These are phyloP conservation scores for Solanum etuberosum DNA, from an alignment of 257 asterid genomes.

Conservation along the genomic window DNA sequence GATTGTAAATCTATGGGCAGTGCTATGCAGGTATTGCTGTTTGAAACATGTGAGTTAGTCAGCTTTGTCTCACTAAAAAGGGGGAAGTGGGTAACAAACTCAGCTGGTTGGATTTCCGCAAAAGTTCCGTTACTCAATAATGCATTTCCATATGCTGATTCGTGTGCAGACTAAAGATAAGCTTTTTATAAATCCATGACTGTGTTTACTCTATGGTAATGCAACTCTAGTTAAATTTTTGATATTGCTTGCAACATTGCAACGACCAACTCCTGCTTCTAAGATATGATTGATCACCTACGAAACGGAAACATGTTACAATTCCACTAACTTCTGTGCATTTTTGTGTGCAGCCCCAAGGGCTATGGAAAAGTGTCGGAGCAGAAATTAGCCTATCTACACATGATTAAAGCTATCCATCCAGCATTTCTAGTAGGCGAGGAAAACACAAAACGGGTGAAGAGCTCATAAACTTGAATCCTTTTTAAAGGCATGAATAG, in stretches of 20 bases:
- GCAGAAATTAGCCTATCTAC: conserved; percentile 21
- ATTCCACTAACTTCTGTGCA: not conserved
- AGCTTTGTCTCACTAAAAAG: not conserved
- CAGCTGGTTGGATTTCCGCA: not conserved
- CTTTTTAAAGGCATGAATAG: not conserved
- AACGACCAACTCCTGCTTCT: not conserved
- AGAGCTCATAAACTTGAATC: not conserved
- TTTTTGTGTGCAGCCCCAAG: conserved; percentile 32
- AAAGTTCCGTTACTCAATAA: not conserved
- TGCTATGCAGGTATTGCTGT: not conserved
- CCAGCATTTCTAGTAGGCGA: not conserved
- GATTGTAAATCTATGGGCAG: not conserved
- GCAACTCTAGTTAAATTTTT: not conserved
- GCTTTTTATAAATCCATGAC: not conserved
- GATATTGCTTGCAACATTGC: not conserved
- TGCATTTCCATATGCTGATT: not conserved
- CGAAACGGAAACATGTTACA: not conserved
- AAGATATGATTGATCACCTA: not conserved
- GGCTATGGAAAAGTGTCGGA: conserved; percentile 29
- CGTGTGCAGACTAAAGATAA: not conserved
- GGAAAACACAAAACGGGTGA: not conserved
- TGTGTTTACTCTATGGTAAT: too few relatives aligned
- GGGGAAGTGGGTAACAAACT: not conserved
- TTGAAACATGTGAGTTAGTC: not conserved
- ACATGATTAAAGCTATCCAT: conserved; percentile 18